These are phyloP conservation scores for Sarocladium brachiariae DNA, from an alignment of 2,329 filamentous ascomycete species.

Conservation along the genomic window DNA sequence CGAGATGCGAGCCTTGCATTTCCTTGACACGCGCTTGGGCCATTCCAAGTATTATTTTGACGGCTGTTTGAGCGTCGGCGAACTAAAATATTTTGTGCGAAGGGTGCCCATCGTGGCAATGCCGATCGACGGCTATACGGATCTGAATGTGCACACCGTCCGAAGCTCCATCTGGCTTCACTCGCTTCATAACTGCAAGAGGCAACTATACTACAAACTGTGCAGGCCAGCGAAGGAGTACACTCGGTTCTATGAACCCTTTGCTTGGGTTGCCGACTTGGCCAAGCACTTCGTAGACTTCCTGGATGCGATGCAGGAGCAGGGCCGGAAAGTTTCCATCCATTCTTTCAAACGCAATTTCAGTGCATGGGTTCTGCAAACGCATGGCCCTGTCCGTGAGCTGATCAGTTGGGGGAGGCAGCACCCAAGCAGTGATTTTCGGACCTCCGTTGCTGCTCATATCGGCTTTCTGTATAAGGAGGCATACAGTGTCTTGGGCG, in stretches of 20 bases:
- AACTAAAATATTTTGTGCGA: slow-evolving; percentile 42
- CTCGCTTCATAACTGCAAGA: slow-evolving; percentile 36
- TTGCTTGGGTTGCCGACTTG: slow-evolving; percentile 65
- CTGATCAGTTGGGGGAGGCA: slow-evolving; percentile 51
- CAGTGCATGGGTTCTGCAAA: slow-evolving; percentile 42
- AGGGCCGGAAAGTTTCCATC: slow-evolving; percentile 36
- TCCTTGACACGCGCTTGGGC: slow-evolving; percentile 33
- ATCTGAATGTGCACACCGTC: slow-evolving; percentile 36
- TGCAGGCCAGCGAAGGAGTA: slow-evolving; percentile 53
- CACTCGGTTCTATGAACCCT: slow-evolving; percentile 51
- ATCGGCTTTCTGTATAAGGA: slow-evolving; percentile 61
- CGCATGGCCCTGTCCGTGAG: slow-evolving; percentile 31
- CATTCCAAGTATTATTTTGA: slow-evolving; percentile 47
- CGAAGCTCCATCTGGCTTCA: slow-evolving; percentile 56
- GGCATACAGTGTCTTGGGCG: slow-evolving; percentile 39
- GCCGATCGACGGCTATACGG: slow-evolving; percentile 61
- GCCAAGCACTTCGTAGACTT: slow-evolving; percentile 69
- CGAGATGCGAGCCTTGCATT: slow-evolving; percentile 50
- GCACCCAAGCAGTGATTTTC: slow-evolving; percentile 51
- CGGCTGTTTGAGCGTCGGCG: slow-evolving; percentile 46
- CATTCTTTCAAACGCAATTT: slow-evolving; percentile 53
- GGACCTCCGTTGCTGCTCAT: slow-evolving; percentile 52
- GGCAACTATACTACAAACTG: slow-evolving; percentile 58
- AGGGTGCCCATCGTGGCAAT: slow-evolving; percentile 49
- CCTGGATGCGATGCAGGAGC: slow-evolving; percentile 31